Percentiles rank a stretch among this genome's conserved stretches.
These are phyloP conservation scores for Phialophora tarda DNA, from an alignment of 2,329 filamentous ascomycete species.

Conservation along the genomic window DNA sequence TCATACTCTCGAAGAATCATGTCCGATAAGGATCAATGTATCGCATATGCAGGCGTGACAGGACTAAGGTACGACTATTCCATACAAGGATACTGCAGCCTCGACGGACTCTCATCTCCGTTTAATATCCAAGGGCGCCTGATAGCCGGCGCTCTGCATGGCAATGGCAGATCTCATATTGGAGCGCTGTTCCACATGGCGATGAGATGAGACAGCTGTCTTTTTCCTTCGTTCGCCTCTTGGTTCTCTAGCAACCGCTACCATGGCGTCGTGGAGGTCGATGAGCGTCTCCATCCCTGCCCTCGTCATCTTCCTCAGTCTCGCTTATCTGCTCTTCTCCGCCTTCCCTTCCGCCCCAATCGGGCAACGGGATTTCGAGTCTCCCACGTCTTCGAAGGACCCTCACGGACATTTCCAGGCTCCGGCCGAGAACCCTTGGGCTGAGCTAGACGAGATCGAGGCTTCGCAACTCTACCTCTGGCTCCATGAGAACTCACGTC, in stretches of 20 bases:
- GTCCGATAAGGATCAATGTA: slow-evolving; percentile 1
- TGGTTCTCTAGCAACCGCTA: neutral
- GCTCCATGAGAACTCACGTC: slow-evolving; percentile 18
- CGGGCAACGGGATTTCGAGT: slow-evolving; percentile 2
- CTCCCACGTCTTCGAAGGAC: slow-evolving; percentile 2
- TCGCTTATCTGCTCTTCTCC: slow-evolving; percentile 30
- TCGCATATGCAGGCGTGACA: neutral
- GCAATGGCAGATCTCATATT: neutral
- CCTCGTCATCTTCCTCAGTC: slow-evolving; percentile 25
- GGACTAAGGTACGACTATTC: slow-evolving; percentile 11
- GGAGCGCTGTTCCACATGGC: neutral
- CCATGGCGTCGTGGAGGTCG: slow-evolving; percentile 25
- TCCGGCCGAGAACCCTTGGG: slow-evolving; percentile 28
- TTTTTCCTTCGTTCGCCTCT: neutral
- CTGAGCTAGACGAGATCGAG: slow-evolving; percentile 28
- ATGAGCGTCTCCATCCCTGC: slow-evolving; percentile 20
- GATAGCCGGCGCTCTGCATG: neutral
- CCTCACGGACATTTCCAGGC: slow-evolving; percentile 27
- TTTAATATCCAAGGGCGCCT: neutral
- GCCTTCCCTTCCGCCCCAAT: slow-evolving; percentile 1
- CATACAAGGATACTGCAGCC: slow-evolving; percentile 15
- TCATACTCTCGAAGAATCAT: neutral
- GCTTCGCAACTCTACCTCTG: slow-evolving; percentile 28
- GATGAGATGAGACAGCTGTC: neutral
- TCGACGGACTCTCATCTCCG: slow-evolving; percentile 9